phyloP scores from a whole-genome alignment of 2,329 filamentous ascomycete genomes.

The Cladophialophora yegresii region DNA sequence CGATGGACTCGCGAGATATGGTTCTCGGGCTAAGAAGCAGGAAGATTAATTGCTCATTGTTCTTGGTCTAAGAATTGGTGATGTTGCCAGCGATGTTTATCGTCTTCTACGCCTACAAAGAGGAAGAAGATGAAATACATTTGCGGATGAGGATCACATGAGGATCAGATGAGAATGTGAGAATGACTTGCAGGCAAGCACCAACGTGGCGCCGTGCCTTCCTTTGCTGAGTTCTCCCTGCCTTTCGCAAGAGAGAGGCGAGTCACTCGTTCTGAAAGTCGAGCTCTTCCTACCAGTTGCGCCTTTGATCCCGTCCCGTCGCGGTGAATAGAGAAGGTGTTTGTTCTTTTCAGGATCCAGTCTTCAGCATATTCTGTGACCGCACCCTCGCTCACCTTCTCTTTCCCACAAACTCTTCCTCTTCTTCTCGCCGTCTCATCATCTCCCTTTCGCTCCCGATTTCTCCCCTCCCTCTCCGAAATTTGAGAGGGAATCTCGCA shows the following conservation, averaged over 20 bases:
- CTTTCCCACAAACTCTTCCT: background rate
- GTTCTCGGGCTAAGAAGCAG: background rate
- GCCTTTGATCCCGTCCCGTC: background rate
- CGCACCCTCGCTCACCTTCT: background rate
- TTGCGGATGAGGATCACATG: background rate
- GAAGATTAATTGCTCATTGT: background rate
- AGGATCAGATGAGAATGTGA: background rate
- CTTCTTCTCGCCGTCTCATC: background rate
- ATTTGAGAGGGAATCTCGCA: background rate
- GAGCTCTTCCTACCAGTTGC: background rate
- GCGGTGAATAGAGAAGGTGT: background rate
- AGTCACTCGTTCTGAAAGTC: background rate
- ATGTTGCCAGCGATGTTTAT: background rate
- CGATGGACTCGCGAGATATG: background rate
- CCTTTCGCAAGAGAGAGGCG: background rate
- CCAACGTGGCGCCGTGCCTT: background rate
- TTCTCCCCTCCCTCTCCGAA: background rate
- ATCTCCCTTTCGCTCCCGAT: background rate
- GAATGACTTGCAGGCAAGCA: constrained; percentile 4
- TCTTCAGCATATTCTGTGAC: constrained; percentile 9
- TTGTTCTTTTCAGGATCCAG: constrained; percentile 8
- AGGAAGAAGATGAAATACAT: background rate
- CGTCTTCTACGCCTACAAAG: background rate
- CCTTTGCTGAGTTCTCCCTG: background rate
- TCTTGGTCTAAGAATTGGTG: background rate